These are phyloP conservation scores for Pichia insulana DNA, from an alignment of 805 yeast species.

Conservation along the genomic window DNA sequence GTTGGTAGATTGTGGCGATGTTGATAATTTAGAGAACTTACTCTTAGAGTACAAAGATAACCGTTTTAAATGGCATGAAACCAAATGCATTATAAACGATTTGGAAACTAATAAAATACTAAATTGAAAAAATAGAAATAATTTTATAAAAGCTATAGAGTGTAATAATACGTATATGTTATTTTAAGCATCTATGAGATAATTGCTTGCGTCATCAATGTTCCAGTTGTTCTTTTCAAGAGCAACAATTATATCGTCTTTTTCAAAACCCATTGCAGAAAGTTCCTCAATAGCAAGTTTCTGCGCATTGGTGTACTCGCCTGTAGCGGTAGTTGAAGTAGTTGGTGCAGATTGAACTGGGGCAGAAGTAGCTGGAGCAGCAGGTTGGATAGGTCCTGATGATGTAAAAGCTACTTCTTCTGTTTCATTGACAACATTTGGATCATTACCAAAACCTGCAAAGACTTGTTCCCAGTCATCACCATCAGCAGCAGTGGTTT, in stretches of 20 bases:
- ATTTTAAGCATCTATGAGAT: conserved; percentile 57
- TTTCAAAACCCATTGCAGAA: conserved; percentile 82
- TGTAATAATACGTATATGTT: neutral
- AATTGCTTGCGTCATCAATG: conserved; percentile 81
- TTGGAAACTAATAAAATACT: conserved; percentile 36
- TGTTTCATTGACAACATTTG: conserved; percentile 13
- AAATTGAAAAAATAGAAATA: conserved; percentile 4
- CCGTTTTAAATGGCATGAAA: conserved; percentile 35
- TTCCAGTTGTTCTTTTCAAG: conserved; percentile 63
- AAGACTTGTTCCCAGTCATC: conserved; percentile 95
- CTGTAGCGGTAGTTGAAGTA: neutral
- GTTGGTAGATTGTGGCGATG: conserved; percentile 7
- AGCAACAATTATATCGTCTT: conserved; percentile 58
- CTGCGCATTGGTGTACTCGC: conserved; percentile 21
- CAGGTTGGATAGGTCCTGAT: conserved; percentile 9
- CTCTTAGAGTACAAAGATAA: conserved; percentile 33
- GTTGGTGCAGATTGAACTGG: neutral
- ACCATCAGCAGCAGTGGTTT: conserved; percentile 25
- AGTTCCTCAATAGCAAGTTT: conserved; percentile 62
- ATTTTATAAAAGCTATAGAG: neutral
- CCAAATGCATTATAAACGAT: conserved; percentile 39
- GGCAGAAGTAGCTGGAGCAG: conserved; percentile 1
- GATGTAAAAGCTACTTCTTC: neutral
- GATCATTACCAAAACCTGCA: conserved; percentile 72
- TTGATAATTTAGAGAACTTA: conserved; percentile 29